Percentiles rank a stretch among this genome's conserved stretches.
These are phyloP conservation scores for Lecanicillium sp. DNA, from an alignment of 2,329 filamentous ascomycete genomes.

Conservation along the genomic window DNA sequence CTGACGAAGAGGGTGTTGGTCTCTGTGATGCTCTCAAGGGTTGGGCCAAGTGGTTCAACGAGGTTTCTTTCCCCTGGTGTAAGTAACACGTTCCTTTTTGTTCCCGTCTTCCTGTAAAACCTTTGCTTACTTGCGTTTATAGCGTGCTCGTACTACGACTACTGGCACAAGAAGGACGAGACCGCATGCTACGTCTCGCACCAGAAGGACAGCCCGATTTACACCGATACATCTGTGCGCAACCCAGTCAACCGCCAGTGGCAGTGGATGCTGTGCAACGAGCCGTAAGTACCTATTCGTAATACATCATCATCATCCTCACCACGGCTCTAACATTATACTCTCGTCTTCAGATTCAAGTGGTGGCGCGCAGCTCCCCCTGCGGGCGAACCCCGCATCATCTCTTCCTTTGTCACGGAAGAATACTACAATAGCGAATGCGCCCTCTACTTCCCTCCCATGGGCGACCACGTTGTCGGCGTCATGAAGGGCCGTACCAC, in stretches of 20 bases:
- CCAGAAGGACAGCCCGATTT: constrained; percentile 39
- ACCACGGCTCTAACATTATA: too few relatives aligned
- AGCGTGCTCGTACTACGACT: constrained; percentile 37
- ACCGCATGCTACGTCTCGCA: constrained; percentile 46
- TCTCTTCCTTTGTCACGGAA: neutral
- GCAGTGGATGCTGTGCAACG: constrained; percentile 55
- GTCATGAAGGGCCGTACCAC: constrained; percentile 28
- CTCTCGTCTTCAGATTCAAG: constrained; percentile 22
- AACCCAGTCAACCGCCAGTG: constrained; percentile 45
- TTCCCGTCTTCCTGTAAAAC: neutral
- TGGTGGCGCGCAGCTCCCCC: constrained; percentile 28
- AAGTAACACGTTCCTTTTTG: constrained; percentile 17
- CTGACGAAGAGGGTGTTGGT: constrained; percentile 38
- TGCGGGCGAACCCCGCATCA: constrained; percentile 38
- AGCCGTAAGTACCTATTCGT: constrained; percentile 32
- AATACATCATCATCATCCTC: constrained; percentile 18
- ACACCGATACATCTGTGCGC: constrained; percentile 35
- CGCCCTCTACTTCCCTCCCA: neutral
- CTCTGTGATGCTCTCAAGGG: constrained; percentile 42
- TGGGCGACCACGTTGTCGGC: constrained; percentile 3
- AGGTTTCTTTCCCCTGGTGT: constrained; percentile 37
- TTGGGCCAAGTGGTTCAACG: constrained; percentile 45
- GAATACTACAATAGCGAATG: neutral
- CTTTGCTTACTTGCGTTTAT: neutral
- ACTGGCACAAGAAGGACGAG: constrained; percentile 30